A percentile compares a stretch with the other conserved stretches of the same genome.
These are phyloP conservation scores for Tricholoma bakamatsutake DNA, from an alignment of 768 basidiomycete genomes.

Conservation along the genomic window DNA sequence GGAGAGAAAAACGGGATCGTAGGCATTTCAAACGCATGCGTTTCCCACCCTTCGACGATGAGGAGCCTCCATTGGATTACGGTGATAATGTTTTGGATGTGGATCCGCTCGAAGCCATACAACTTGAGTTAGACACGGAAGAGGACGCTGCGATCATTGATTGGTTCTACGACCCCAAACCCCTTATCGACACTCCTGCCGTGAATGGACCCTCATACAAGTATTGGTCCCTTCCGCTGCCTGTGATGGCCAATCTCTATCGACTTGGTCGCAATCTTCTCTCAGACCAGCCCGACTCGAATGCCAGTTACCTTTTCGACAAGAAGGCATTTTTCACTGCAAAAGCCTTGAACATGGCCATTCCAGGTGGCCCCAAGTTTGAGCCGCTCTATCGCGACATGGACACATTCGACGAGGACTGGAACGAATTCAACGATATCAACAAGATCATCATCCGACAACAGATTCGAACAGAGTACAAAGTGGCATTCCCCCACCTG, in stretches of 20 bases:
- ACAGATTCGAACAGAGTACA: constrained; percentile 98
- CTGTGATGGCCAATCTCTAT: constrained; percentile 95
- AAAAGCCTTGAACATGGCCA: constrained; percentile 94
- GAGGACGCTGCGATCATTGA: constrained; percentile 91
- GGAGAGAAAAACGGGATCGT: constrained; percentile 96
- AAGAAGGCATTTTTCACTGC: constrained; percentile 98
- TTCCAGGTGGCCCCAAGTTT: constrained; percentile 97
- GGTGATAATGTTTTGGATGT: constrained; percentile 99
- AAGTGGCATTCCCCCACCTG: constrained; percentile 97
- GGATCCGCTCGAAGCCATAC: constrained; percentile 96
- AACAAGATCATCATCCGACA: constrained; percentile 99
- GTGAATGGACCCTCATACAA: constrained; percentile 93
- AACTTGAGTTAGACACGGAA: constrained; percentile 87
- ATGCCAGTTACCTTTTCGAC: constrained; percentile 92
- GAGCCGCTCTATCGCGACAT: constrained; percentile 96
- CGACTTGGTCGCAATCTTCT: constrained; percentile 91
- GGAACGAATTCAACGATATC: constrained; percentile 99
- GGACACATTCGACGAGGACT: constrained; percentile 97
- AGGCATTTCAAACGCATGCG: constrained; percentile 99
- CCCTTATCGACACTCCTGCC: constrained; percentile 80
- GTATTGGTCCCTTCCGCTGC: constrained; percentile 89
- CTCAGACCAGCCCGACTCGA: constrained; percentile 88
- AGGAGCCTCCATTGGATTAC: constrained; percentile 98
- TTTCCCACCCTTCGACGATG: constrained; percentile 98
- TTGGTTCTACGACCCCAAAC: constrained; percentile 99